Evolutionary conservation across 768 basidiomycete genomes (phyloP).

Genomic region (Pluteus cervinus): DNA sequence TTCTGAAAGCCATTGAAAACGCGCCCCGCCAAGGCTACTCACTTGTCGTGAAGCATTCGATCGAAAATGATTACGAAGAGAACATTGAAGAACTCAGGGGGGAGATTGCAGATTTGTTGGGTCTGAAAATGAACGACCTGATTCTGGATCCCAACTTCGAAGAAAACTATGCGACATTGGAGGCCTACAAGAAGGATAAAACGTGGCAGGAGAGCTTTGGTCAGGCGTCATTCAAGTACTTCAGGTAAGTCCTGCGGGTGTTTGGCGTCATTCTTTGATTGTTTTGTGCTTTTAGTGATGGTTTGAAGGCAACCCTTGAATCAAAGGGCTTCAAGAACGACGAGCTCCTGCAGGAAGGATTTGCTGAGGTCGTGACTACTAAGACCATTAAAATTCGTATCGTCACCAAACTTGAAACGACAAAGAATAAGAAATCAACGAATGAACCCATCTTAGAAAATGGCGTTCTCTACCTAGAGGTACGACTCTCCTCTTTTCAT

Average conservation of each 20-base stretch:
- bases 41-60: conserved; percentile 26
- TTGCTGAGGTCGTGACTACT: conserved; percentile 25
- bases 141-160: conserved; percentile 33
- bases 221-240: conserved; percentile 19
- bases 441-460: conserved; percentile 30
- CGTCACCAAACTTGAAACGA: no score
- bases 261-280: background rate
- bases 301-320: conserved; percentile 24
- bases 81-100: conserved; percentile 21
- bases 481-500: no score
- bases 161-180: conserved; percentile 22
- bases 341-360: conserved; percentile 35
- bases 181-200: conserved; percentile 19
- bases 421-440: conserved; percentile 16
- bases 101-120: conserved; percentile 24
- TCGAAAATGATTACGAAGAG: conserved; percentile 23
- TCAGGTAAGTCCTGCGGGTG: conserved; percentile 14
- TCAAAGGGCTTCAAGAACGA: conserved; percentile 30
- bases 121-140: conserved; percentile 22
- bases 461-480: conserved; percentile 30
- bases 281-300: conserved; percentile 16
- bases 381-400: conserved; percentile 33
- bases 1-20: conserved; percentile 26
- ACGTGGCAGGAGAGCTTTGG: conserved; percentile 24
- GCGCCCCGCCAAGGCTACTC: conserved; percentile 27